Evolutionary conservation across 495 filamentous ascomycete genomes (phyloP), one percentile per base, ranked within the genome.

Genomic region (Daldinia grandis): DNA sequence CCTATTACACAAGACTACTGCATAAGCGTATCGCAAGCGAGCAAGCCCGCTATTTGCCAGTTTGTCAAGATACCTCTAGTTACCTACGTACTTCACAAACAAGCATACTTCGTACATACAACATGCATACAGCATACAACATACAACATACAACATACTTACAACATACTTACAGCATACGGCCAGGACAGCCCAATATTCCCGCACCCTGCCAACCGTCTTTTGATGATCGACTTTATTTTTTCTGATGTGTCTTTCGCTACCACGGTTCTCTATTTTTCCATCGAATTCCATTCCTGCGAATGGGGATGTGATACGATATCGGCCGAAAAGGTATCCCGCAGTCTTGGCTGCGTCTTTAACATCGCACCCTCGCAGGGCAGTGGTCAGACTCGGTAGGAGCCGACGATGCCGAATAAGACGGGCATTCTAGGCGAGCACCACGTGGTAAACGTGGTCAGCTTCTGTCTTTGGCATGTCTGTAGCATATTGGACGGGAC

Each of bases 361-460:
- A 65, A 65, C 70, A 68, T 64, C 38, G 57, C 61, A 68, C 68
- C 50, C 21, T 73, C 57, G 33, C 55, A 57, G 40, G 50, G 47
- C 64, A 58, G 70, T 73, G 70, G 70, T 73, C 70, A 73, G 70
- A 73, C 64, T 73, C 70, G 70, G 70, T 73, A 70, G 66, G 57
- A 70, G 54, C 71, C 71, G 66, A 74, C 44, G 58, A 38, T 70
- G 71, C 66, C 66, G 66, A 70, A 35, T 51, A 19, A 14, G 61
- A 73, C 56, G 65, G 54, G 37, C 66, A 56, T 61, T 58, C 51
- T 68, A 73, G 65, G 70, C 70, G 65, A 68, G 31, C 57, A 68
- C 70, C 70, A 73, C 70, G 70, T 73, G 70, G 70, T 61, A 64
- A 72, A 68, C 65, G 70, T 73, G 70, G 70, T 38, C 57, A 73